A percentile compares a stretch with the other conserved stretches of the same genome.
phyloP scores from a whole-genome alignment of 2,329 filamentous ascomycete species.

The Reticulascus tulasneorum region DNA sequence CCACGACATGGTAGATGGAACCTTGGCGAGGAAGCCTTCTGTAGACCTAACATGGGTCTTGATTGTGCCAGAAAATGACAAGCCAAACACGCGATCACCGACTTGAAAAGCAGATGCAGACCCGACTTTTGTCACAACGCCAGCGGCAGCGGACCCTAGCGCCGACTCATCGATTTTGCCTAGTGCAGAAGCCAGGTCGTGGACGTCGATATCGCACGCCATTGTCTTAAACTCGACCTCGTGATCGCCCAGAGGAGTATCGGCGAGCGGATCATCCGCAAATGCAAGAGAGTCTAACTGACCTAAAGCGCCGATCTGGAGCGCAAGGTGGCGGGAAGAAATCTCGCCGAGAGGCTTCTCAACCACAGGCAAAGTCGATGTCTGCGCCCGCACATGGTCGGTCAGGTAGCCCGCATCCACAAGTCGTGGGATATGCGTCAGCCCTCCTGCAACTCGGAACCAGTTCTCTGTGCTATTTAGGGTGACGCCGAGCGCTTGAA shows the following conservation, averaged over 20 bases:
- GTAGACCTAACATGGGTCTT: slow-evolving; percentile 17
- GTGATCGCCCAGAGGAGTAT: slow-evolving; percentile 23
- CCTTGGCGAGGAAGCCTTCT: slow-evolving; percentile 22
- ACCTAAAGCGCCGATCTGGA: slow-evolving; percentile 26
- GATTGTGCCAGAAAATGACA: slow-evolving; percentile 13
- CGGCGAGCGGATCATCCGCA: slow-evolving; percentile 17
- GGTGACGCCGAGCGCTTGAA: not conserved
- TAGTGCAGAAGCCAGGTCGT: slow-evolving; percentile 34
- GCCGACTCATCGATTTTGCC: slow-evolving; percentile 14
- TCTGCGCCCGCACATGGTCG: slow-evolving; percentile 11
- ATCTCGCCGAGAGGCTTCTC: not conserved
- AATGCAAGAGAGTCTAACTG: slow-evolving; percentile 20
- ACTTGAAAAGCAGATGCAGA: slow-evolving; percentile 21
- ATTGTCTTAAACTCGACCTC: slow-evolving; percentile 38
- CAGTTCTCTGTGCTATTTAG: slow-evolving; percentile 1
- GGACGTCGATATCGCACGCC: slow-evolving; percentile 39
- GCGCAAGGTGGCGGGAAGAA: slow-evolving; percentile 18
- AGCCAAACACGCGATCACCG: slow-evolving; percentile 24
- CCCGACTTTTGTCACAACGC: slow-evolving; percentile 28
- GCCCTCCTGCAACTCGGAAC: not conserved
- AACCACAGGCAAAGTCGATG: slow-evolving; percentile 4
- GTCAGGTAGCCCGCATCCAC: slow-evolving; percentile 7
- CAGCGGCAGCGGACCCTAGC: slow-evolving; percentile 27
- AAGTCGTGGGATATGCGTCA: slow-evolving; percentile 5
- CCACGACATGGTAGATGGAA: slow-evolving; percentile 33